Evolutionary conservation across 495 filamentous ascomycete genomes (phyloP).

Genomic region (Penicillium salamii): DNA sequence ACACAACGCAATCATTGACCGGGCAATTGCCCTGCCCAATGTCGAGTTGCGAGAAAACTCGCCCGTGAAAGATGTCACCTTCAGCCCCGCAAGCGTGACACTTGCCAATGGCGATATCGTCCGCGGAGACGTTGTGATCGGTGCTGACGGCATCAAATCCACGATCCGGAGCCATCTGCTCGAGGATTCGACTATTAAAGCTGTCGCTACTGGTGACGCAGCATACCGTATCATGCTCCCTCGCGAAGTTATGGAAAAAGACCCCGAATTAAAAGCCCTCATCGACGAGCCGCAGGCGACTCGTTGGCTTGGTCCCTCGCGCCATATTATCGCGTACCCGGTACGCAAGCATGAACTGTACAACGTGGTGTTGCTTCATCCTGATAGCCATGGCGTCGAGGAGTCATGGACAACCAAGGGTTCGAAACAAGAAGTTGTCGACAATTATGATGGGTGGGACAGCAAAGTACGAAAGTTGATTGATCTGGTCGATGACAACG

Average conservation of each 20-base stretch:
- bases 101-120: constrained; percentile 33
- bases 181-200: constrained; percentile 23
- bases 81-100: constrained; percentile 31
- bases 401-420: constrained; percentile 45
- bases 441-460: constrained; percentile 42
- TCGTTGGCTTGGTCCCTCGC: constrained; percentile 42
- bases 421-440: constrained; percentile 40
- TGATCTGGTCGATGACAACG: constrained; percentile 41
- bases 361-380: constrained; percentile 44
- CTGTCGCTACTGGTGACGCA: constrained; percentile 41
- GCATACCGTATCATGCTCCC: constrained; percentile 45
- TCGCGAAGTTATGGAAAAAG: constrained; percentile 32
- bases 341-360: constrained; percentile 42
- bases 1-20: constrained; percentile 40
- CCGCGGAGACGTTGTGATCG: constrained; percentile 40
- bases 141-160: constrained; percentile 50
- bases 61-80: constrained; percentile 28
- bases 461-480: constrained; percentile 33
- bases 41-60: constrained; percentile 37
- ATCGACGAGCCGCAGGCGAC: constrained; percentile 39
- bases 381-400: constrained; percentile 33
- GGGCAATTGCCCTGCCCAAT: constrained; percentile 33
- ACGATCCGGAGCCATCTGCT: constrained; percentile 31
- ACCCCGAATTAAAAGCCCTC: constrained; percentile 32
- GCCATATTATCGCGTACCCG: constrained; percentile 46